Evolutionary conservation across 2,329 filamentous ascomycete genomes (phyloP), one percentile per base, ranked within the genome.

Genomic region (Thelonectria discophora): DNA sequence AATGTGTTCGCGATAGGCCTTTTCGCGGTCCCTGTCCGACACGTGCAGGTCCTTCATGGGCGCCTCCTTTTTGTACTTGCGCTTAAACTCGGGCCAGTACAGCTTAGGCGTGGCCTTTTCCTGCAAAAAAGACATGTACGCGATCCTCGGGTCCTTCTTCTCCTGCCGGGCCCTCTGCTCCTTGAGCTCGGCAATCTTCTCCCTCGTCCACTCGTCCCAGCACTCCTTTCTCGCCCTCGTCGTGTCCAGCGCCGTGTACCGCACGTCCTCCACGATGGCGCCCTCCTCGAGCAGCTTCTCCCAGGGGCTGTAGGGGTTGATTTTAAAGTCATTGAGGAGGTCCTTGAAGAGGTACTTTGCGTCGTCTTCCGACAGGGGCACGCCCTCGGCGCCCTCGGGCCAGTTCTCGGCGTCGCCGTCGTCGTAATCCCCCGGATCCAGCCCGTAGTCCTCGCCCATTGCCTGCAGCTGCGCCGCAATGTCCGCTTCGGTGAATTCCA

Each of bases 41-140:
- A 94, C 81, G 52, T 83, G 85, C 30, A 86, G 81, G 61, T 94
- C 90, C 63, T 89, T 90, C 90, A 99, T 93, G 54, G 89, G 85
- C 0, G 86, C 77, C 65, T 97, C 93, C 66, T 90, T 94, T 67
- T 90, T 90, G 77, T 88, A 95, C 74, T 97, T 99, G 34, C 95
- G 85, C 71, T 92, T 93, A 78, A 99, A 99, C 75, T 99, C 95
- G 0, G 92, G 90, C 95, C 95, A 99, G 81, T 97, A 99, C 1
- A 99, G 84, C 78, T 97, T 98, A 0, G 92, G 90, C 0, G 90
- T 95, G 0, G 94, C 94, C 68, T 93, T 86, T 50, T 90, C 86
- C 65, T 94, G 88, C 30, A 99, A 81, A 65, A 99, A 90, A 0
- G 86, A 85, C 62, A 98, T 80, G 75, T 96, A 99, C 1, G 90